Base-by-base conservation (phyloP, 305 asterid genomes). In the Fraxinus latifolia region DNA sequence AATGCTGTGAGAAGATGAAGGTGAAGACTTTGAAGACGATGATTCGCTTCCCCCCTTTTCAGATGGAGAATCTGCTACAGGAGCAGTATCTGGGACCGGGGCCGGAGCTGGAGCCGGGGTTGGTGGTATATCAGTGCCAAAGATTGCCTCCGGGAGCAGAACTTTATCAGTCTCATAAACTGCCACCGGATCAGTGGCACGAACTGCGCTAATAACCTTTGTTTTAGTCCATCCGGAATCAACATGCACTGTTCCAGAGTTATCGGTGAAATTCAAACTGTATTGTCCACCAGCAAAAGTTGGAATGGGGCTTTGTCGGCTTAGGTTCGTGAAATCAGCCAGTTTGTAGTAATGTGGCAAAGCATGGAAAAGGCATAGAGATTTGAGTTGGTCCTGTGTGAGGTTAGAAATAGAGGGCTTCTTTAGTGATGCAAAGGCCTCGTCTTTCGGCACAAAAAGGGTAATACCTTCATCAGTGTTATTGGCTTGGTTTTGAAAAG, bases 41-140 rank as follows among this genome's bases (percentile, higher is more conserved):
- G 79, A 82, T 1, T 31, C 88, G 58, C 73, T 79, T 7, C 74
- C 74, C 4, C 50, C 84, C 8, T 79, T 76, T 42, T 79, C 91
- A 7, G 86, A 79, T 11, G 92, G 94, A 83, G 84, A 19, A 84
- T 91, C 97, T 2, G 93, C 96, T 25, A 77, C 83, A 0, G 90
- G 91, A 0, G 90, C 76, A 11, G 81, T 73, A 19, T 84, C 96
- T 0, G 95, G 98, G 44, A 83, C 96, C 0, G 96, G 98, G 44
- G 97, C 87, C 0, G 97, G 98, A 3, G 97, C 90, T 0, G 98
- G 98, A 2, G 97, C 94, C 0, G 97, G 89, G 21, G 83, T 87
- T 19, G 98, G 97, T 3, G 98, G 98, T 8, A 94, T 87, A 71
- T 91, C 90, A 0, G 97, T 93, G 78, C 98, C 97, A 37, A 93